A percentile compares a stretch with the other conserved stretches of the same genome.
Evolutionary conservation across 148 eudicot genomes (phyloP).

Genomic region (Rhododendron henanense): DNA sequence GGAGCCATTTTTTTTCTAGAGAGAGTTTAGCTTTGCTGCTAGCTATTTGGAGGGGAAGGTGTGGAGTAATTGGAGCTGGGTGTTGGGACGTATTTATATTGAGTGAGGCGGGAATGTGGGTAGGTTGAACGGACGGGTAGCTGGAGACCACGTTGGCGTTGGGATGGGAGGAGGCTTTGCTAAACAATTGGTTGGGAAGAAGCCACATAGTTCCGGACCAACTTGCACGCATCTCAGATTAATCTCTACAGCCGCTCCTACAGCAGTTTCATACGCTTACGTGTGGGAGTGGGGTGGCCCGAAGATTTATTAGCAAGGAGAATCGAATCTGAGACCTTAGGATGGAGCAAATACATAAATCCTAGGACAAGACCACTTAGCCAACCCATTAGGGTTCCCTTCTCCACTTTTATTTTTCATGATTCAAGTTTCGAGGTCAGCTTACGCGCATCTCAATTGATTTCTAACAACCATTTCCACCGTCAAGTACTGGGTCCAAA

Average conservation of each 20-base stretch:
- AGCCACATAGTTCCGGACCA: not conserved
- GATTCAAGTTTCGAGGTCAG: too few species aligned
- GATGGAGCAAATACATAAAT: too few species aligned
- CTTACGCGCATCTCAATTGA: too few species aligned
- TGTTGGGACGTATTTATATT: not conserved
- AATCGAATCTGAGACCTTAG: not conserved
- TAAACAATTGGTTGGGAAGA: not conserved
- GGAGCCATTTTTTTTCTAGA: not conserved
- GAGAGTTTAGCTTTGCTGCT: not conserved
- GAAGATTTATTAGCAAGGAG: too few species aligned
- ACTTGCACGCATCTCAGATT: fast-evolving
- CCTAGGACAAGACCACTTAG: too few species aligned
- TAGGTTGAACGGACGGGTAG: not conserved
- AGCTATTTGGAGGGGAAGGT: not conserved
- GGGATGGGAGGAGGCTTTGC: not conserved
- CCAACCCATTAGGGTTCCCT: too few species aligned
- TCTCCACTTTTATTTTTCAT: too few species aligned
- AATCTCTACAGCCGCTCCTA: too few species aligned
- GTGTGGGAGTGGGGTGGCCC: fast-evolving
- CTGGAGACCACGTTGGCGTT: not conserved
- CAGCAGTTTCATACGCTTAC: too few species aligned
- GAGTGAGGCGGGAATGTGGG: not conserved
- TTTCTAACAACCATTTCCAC: too few species aligned
- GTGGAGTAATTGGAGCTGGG: not conserved
- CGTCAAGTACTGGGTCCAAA: too few species aligned